Conservation (phyloP, 495 filamentous ascomycete species). For the Venustampulla echinocandica region DNA sequence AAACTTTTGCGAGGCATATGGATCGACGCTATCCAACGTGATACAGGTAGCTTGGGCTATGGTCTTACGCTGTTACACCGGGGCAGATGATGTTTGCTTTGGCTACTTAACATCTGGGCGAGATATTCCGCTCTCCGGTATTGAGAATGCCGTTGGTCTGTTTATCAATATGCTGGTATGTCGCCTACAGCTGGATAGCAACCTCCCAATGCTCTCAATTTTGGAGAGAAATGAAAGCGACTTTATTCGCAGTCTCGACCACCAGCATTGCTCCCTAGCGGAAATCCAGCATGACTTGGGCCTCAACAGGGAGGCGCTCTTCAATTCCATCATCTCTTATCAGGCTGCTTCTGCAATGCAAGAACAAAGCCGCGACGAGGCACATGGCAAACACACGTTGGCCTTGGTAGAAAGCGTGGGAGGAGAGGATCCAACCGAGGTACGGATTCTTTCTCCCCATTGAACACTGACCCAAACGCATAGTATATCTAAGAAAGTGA, state of each 20-base stretch:
- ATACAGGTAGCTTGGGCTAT: neutral
- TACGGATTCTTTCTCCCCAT: too few relatives aligned
- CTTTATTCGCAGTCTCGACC: conserved; percentile 27
- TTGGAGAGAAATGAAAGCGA: conserved; percentile 18
- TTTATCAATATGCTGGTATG: neutral
- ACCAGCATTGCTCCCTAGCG: conserved; percentile 33
- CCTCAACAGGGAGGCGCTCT: conserved; percentile 24
- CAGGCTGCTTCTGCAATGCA: neutral
- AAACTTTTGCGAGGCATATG: neutral
- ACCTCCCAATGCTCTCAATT: too few relatives aligned
- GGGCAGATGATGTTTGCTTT: neutral
- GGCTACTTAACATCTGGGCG: neutral
- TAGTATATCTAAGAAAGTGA: too few relatives aligned
- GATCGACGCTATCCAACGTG: neutral
- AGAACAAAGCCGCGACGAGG: too few relatives aligned
- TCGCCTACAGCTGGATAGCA: too few relatives aligned
- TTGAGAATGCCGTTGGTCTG: neutral
- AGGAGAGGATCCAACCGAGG: too few relatives aligned
- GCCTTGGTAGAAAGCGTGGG: too few relatives aligned
- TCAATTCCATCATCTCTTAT: conserved; percentile 26
- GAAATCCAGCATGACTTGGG: conserved; percentile 32
- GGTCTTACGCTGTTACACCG: neutral
- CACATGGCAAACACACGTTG: too few relatives aligned
- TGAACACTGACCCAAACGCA: too few relatives aligned
- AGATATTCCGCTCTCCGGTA: neutral